Conservation (phyloP, 805 yeast species). For the Wickerhamiella shivajii region DNA sequence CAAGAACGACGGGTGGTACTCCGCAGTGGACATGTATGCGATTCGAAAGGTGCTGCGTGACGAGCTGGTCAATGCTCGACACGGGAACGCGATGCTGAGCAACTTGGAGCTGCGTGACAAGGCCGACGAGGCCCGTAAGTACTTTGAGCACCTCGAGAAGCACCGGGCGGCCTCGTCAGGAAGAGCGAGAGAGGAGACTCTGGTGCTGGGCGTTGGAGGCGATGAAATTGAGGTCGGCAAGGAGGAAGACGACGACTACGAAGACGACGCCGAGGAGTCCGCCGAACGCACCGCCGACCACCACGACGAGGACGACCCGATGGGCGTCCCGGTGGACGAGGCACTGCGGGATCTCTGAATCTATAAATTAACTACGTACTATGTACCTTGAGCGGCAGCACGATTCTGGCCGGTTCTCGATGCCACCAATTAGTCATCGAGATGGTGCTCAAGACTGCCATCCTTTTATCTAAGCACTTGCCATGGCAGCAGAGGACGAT, state of each 20-base stretch:
- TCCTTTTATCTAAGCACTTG: too few species aligned
- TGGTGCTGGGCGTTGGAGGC: neutral
- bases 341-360: too few species aligned
- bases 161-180: neutral
- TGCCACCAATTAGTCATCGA: too few species aligned
- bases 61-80: constrained; percentile 46
- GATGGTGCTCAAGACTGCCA: too few species aligned
- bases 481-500: too few species aligned
- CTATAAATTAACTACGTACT: too few species aligned
- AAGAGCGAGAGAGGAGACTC: neutral
- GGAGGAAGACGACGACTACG: constrained; percentile 5
- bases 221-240: neutral
- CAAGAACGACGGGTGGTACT: constrained; percentile 70
- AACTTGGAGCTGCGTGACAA: neutral
- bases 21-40: constrained; percentile 43
- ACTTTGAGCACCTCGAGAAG: neutral
- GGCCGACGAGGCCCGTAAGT: constrained; percentile 7
- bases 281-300: too few species aligned
- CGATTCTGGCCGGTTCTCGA: too few species aligned
- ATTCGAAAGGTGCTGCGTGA: constrained; percentile 58
- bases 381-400: too few species aligned
- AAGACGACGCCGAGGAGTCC: neutral
- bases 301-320: too few species aligned
- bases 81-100: constrained; percentile 26
- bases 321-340: too few species aligned